Conservation (phyloP, 371 early-diverging fungal species). For the Mortierella sp. region DNA sequence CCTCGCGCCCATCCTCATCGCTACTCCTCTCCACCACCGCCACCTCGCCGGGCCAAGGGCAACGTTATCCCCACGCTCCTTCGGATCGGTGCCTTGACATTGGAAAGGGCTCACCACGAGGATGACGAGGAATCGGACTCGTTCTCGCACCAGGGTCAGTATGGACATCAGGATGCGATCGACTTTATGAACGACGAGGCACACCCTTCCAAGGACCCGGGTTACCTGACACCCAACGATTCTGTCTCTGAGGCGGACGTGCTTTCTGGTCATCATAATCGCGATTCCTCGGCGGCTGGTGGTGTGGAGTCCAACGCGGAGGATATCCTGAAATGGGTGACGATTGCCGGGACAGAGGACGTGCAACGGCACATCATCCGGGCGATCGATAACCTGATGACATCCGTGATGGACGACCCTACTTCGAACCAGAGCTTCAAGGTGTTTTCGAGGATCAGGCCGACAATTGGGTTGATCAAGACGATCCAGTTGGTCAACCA, state of each 20-base stretch:
- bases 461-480: constrained; percentile 54
- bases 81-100: constrained; percentile 54
- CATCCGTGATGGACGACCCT: constrained; percentile 29
- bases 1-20: constrained; percentile 34
- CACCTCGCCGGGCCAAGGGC: constrained; percentile 46
- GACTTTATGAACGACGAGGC: constrained; percentile 45
- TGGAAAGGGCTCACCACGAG: constrained; percentile 15
- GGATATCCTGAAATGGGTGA: constrained; percentile 27
- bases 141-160: neutral
- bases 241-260: constrained; percentile 20
- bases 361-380: constrained; percentile 59
- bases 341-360: constrained; percentile 51
- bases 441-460: constrained; percentile 55
- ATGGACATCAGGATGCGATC: constrained; percentile 21
- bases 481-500: constrained; percentile 51
- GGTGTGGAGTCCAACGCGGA: neutral
- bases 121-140: neutral
- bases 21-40: constrained; percentile 47
- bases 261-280: neutral
- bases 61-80: constrained; percentile 66
- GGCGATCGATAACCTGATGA: constrained; percentile 57
- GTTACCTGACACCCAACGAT: constrained; percentile 26
- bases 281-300: neutral
- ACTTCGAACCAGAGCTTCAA: constrained; percentile 42
- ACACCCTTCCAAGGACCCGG: neutral